phyloP scores from a whole-genome alignment of 306 rosid genomes.

The Morella rubra region DNA sequence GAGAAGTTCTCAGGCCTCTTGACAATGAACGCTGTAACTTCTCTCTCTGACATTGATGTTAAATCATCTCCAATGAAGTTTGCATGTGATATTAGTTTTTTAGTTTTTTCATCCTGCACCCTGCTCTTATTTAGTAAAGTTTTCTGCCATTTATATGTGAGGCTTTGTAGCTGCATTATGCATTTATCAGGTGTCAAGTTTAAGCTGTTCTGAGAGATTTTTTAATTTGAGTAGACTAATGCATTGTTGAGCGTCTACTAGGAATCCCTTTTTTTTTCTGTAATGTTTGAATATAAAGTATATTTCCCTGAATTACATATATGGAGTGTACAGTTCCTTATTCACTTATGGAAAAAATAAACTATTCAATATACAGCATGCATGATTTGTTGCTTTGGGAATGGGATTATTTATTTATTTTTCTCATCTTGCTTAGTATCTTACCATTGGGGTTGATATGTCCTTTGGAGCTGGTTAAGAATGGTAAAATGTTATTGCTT shows the following conservation, averaged over 20 bases:
- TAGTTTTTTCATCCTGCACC: constrained; percentile 1
- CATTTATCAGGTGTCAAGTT: background rate
- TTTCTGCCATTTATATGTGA: background rate
- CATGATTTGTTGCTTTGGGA: background rate
- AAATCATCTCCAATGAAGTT: background rate
- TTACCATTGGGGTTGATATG: constrained; percentile 6
- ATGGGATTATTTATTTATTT: background rate
- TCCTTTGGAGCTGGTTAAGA: constrained; percentile 12
- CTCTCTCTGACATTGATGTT: constrained; percentile 20
- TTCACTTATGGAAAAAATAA: background rate
- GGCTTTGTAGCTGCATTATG: background rate
- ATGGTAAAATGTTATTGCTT: constrained; percentile 28
- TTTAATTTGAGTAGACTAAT: constrained; percentile 9
- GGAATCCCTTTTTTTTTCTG: background rate
- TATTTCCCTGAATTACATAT: background rate
- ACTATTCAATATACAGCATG: background rate
- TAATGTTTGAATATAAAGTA: background rate
- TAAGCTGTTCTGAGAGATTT: constrained; percentile 5
- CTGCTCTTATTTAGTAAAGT: constrained; percentile 1
- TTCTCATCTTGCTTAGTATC: background rate
- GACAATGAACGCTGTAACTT: constrained; percentile 84
- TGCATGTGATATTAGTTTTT: constrained; percentile 1
- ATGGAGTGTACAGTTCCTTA: background rate
- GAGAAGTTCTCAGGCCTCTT: constrained; percentile 96
- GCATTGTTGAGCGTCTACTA: background rate